phyloP scores from a whole-genome alignment of 2,329 filamentous ascomycete genomes.

The Sphaceloma murrayae region DNA sequence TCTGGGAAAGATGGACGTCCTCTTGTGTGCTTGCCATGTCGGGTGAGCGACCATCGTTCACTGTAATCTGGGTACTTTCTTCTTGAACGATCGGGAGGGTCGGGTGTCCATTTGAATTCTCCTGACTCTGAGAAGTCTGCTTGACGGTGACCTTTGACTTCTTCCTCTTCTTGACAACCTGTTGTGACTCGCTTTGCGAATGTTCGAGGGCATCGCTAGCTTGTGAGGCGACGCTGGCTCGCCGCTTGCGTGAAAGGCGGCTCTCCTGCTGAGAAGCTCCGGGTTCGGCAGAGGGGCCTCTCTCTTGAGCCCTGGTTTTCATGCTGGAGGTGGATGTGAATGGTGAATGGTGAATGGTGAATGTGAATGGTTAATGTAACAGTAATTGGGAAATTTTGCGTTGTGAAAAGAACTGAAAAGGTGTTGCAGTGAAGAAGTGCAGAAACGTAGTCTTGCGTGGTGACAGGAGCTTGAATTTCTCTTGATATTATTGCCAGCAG shows the following conservation, averaged over 20 bases:
- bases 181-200: conserved; percentile 15
- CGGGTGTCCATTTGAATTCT: conserved; percentile 14
- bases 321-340: background rate
- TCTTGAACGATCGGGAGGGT: conserved; percentile 12
- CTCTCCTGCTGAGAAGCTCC: conserved; percentile 3
- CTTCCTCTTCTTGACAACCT: conserved; percentile 17
- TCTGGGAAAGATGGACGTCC: conserved; percentile 27
- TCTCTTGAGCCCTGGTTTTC: conserved; percentile 19
- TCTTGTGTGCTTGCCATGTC: conserved; percentile 19
- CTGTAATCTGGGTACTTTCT: conserved; percentile 3
- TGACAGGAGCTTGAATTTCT: conserved; percentile 13
- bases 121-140: conserved; percentile 13
- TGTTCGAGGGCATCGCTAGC: conserved; percentile 10
- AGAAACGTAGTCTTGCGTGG: background rate
- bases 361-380: background rate
- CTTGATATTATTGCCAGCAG: conserved; percentile 10
- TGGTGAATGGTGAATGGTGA: background rate
- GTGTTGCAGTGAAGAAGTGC: conserved; percentile 1
- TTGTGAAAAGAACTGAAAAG: conserved; percentile 4
- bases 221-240: conserved; percentile 18
- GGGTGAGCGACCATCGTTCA: conserved; percentile 27
- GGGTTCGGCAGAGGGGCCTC: conserved; percentile 15
- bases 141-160: conserved; percentile 13
- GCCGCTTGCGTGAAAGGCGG: conserved; percentile 18
- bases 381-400: background rate